A percentile compares a stretch with the other conserved stretches of the same genome.
phyloP scores from a whole-genome alignment of 2,329 filamentous ascomycete genomes.

The Cercospora citrullina region DNA sequence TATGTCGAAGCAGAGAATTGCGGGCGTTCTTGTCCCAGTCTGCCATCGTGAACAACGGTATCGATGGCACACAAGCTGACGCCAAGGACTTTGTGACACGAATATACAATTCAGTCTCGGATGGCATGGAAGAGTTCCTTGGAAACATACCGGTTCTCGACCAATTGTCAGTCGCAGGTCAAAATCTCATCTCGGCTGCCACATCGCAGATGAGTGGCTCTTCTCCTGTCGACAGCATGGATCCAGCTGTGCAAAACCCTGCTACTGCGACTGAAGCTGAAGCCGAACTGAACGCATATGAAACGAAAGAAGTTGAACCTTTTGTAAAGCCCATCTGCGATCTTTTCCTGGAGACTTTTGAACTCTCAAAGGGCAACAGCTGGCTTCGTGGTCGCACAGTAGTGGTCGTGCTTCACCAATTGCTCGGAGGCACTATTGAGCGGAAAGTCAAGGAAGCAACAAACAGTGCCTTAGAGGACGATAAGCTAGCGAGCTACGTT shows the following conservation, averaged over 20 bases:
- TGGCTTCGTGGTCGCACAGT: conserved; percentile 95
- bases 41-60: conserved; percentile 65
- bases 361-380: conserved; percentile 91
- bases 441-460: conserved; percentile 88
- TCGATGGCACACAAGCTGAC: conserved; percentile 64
- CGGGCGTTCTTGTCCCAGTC: conserved; percentile 88
- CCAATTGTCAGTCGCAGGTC: conserved; percentile 86
- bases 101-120: conserved; percentile 93
- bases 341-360: conserved; percentile 93
- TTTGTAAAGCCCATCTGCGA: conserved; percentile 99
- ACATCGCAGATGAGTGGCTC: conserved; percentile 52
- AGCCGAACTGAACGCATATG: conserved; percentile 89
- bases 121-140: conserved; percentile 96
- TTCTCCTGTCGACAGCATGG: conserved; percentile 46
- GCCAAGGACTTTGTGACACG: conserved; percentile 80
- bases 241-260: conserved; percentile 45
- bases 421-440: conserved; percentile 94
- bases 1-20: conserved; percentile 89
- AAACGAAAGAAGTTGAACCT: conserved; percentile 83
- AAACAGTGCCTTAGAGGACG: conserved; percentile 71
- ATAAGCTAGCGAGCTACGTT: conserved; percentile 75
- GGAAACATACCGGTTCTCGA: conserved; percentile 95
- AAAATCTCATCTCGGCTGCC: conserved; percentile 81
- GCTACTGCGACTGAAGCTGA: conserved; percentile 73
- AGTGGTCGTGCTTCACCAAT: conserved; percentile 92